phyloP scores from a whole-genome alignment of 2,329 filamentous ascomycete species.

The Penicillium glabrum region DNA sequence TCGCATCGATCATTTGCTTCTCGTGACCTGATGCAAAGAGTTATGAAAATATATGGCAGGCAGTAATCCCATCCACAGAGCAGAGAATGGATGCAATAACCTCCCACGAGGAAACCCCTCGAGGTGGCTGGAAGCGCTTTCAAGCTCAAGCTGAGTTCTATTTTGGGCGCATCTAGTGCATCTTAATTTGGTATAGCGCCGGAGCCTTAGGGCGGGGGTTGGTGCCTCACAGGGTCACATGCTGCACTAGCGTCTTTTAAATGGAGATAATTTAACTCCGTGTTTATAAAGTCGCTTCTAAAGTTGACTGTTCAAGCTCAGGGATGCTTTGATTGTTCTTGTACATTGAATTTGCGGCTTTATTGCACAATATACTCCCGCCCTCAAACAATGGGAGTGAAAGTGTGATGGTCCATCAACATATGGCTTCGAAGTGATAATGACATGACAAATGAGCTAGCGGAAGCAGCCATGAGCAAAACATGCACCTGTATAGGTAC shows the following conservation, averaged over 20 bases:
- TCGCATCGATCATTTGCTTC: not conserved
- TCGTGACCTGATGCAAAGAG: not conserved
- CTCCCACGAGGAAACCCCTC: constrained; percentile 20
- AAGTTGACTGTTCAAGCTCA: no score
- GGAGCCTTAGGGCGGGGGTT: constrained; percentile 29
- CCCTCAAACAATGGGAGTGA: no score
- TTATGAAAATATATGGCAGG: not conserved
- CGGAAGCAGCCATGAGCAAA: no score
- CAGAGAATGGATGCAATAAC: not conserved
- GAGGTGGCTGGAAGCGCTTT: constrained; percentile 27
- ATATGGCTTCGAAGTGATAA: no score
- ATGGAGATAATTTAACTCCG: not conserved
- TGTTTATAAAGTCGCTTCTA: not conserved
- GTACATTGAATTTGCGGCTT: no score
- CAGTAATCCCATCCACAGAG: not conserved
- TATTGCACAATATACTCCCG: no score
- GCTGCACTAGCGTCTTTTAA: not conserved
- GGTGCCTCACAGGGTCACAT: constrained; percentile 22
- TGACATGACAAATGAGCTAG: no score
- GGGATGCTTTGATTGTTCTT: no score
- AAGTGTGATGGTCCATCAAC: no score
- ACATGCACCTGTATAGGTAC: no score
- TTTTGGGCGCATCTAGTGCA: constrained; percentile 29
- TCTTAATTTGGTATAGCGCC: constrained; percentile 23
- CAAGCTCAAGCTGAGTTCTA: constrained; percentile 32